phyloP scores from a whole-genome alignment of 2,329 filamentous ascomycete species.

The Paraconiothyrium sp. region DNA sequence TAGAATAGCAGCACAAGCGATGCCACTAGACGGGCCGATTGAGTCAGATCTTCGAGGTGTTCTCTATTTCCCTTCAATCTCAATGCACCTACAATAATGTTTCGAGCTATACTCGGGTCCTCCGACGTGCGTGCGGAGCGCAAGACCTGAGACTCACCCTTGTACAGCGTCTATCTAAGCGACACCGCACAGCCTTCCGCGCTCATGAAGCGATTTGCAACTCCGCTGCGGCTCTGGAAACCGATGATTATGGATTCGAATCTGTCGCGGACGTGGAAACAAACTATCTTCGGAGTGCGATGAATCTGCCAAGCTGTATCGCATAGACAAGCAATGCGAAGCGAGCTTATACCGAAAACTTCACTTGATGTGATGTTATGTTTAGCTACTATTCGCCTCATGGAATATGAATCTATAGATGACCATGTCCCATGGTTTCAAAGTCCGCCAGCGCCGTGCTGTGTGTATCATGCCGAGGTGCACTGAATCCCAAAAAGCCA shows the following conservation, averaged over 20 bases:
- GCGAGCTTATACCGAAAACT: background rate
- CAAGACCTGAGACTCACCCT: background rate
- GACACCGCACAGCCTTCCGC: background rate
- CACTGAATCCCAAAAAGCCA: background rate
- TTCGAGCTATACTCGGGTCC: too few species aligned
- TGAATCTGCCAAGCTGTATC: background rate
- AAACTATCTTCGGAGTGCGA: background rate
- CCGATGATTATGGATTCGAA: background rate
- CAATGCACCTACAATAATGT: too few species aligned
- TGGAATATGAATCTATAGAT: background rate
- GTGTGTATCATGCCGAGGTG: conserved; percentile 11
- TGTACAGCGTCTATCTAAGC: too few species aligned
- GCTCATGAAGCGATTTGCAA: background rate
- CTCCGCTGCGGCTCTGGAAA: background rate
- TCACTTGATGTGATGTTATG: background rate
- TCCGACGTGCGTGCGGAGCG: background rate
- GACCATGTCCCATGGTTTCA: background rate
- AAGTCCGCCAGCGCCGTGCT: conserved; percentile 19
- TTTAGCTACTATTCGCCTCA: background rate
- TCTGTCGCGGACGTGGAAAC: background rate
- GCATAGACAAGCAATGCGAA: background rate
- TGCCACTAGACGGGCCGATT: too few species aligned
- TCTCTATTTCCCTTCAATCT: too few species aligned
- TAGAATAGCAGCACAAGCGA: too few species aligned
- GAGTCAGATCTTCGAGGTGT: too few species aligned